A percentile compares a stretch with the other conserved stretches of the same genome.
Conservation (phyloP, 116 monocot genomes). For the Cymodocea nodosa region DNA sequence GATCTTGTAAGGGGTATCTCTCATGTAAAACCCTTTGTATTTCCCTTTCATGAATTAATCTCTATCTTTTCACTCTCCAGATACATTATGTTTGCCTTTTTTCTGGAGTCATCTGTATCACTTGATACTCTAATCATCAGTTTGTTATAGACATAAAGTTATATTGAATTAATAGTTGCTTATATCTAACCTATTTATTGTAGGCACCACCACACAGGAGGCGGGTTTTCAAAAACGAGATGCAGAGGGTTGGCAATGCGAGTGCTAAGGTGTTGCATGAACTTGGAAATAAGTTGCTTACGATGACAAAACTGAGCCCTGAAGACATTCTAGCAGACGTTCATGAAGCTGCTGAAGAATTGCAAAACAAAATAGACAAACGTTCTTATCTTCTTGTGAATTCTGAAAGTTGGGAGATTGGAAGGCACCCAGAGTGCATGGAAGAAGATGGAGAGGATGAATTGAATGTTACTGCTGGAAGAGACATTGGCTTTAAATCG, state of each 20-base stretch:
- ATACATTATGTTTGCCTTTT: too few species aligned
- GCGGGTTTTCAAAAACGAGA: conserved; percentile 48
- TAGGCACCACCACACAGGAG: conserved; percentile 80
- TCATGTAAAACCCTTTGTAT: too few species aligned
- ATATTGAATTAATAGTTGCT: too few species aligned
- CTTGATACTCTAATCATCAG: too few species aligned
- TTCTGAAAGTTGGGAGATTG: conserved; percentile 68
- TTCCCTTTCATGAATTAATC: too few species aligned
- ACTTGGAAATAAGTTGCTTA: conserved; percentile 54
- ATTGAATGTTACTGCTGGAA: not conserved
- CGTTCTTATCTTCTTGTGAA: conserved; percentile 84
- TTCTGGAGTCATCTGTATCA: too few species aligned
- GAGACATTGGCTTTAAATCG: conserved; percentile 21
- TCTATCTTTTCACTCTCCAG: too few species aligned
- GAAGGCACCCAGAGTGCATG: conserved; percentile 10
- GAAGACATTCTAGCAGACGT: conserved; percentile 49
- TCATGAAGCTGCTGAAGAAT: conserved; percentile 69
- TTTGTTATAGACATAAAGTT: too few species aligned
- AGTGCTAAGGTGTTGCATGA: conserved; percentile 77
- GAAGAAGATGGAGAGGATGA: conserved; percentile 12
- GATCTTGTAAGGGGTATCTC: too few species aligned
- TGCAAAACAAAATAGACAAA: conserved; percentile 74
- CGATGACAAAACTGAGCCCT: conserved; percentile 48
- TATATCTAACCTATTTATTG: not conserved
- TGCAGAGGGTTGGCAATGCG: conserved; percentile 62